Evolutionary conservation across 371 early-diverging fungal species (phyloP), one percentile per base, ranked within the genome.

Genomic region (Mucor sp.): DNA sequence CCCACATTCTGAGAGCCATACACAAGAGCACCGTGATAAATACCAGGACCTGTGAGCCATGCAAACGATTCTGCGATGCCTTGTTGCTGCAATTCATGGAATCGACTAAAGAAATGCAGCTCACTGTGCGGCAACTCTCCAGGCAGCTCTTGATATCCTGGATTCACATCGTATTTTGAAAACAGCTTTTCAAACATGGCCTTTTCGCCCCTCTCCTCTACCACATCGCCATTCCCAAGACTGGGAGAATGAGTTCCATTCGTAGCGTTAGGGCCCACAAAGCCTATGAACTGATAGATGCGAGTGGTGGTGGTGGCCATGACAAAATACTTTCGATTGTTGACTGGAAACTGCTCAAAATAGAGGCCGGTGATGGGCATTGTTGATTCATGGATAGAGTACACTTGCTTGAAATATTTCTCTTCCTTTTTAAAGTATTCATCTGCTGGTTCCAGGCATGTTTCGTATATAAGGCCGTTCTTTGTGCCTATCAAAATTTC

Each of bases 261-360:
- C 1, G 72, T 69, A 43, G 68, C 58, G 7, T 53, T 63, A 11
- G 53, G 53, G 0, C 56, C 19, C 17, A 90, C 86, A 8, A 79
- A 76, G 0, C 97, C 97, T 61, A 93, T 83, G 61, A 95, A 90
- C 66, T 95, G 94, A 73, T 94, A 95, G 17, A 97, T 82, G n/a
- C 92, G 86, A 3, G 89, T 91, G 2, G 93, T 86, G 0, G 95
- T 95, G 1, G 94, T 81, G 11, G 89, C 83, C 55, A 94, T 71
- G 0, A 95, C 85, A 35, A 93, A 82, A 65, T 87, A 89, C 72
- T 89, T 88, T 48, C 82, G 79, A 33, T 80, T 56, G n/a, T 73
- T 77, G n/a, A 76, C 77, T 0, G 91, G 90, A 62, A 93, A 93
- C 56, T 87, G 83, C 71, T 92, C 93, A 79, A 90, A 89, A 21